Conservation (phyloP, 352 stramenopile genomes). For the Phytopythium chamaehyphon region DNA sequence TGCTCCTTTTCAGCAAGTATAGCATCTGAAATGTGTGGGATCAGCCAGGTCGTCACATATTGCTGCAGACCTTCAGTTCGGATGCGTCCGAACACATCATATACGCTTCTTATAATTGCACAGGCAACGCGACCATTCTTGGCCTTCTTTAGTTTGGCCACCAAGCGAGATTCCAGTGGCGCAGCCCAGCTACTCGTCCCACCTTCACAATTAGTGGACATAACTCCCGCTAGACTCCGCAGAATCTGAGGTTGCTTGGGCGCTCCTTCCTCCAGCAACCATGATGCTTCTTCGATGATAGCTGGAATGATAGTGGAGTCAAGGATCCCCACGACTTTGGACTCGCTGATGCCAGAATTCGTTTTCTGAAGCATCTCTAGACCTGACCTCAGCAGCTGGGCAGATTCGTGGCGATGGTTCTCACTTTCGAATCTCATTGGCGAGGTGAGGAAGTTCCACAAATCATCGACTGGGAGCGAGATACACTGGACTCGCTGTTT, state of each 20-base stretch:
- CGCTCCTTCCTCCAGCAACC: background rate
- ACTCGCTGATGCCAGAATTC: conserved; percentile 14
- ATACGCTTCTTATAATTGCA: conserved; percentile 18
- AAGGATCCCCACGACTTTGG: conserved; percentile 16
- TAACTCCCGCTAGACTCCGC: background rate
- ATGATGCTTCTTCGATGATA: conserved; percentile 9
- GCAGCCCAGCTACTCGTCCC: background rate
- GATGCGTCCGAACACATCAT: conserved; percentile 28
- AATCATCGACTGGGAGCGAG: background rate
- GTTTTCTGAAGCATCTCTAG: conserved; percentile 16
- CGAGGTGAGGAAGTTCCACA: conserved; percentile 1
- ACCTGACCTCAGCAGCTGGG: background rate
- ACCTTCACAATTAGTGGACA: background rate
- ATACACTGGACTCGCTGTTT: too few relatives aligned
- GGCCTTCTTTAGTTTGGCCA: conserved; percentile 14
- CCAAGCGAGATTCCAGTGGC: conserved; percentile 4
- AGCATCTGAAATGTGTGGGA: conserved; percentile 5
- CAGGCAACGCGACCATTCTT: conserved; percentile 14
- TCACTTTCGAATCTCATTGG: background rate
- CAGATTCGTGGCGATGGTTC: background rate
- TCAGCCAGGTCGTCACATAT: conserved; percentile 12
- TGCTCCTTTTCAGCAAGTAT: conserved; percentile 4
- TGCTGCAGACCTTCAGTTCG: conserved; percentile 10
- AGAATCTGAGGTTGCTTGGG: background rate
- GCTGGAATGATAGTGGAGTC: conserved; percentile 13